Evolutionary conservation across 2,329 filamentous ascomycete species (phyloP), one percentile per base, ranked within the genome.

Genomic region (Colletotrichum sp.): DNA sequence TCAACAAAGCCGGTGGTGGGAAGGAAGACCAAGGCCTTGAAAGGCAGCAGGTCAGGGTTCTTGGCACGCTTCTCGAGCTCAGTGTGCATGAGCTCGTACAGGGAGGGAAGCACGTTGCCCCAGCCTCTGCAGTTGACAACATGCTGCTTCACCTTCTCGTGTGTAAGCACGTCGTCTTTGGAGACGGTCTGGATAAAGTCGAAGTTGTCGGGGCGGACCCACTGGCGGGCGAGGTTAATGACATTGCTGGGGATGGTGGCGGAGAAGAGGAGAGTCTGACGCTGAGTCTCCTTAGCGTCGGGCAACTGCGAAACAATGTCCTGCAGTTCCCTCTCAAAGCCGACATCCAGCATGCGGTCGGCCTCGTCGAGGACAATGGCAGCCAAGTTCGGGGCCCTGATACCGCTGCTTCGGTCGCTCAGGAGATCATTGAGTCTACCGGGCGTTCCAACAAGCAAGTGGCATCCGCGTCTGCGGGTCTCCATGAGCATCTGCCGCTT

Each of bases 261-360:
- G 16, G 96, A 98, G 84, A 98, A 98, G 85, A 99, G 93, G 80
- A 99, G 92, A 8, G 96, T 98, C 84, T 99, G 97, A 66, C 96
- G 93, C 70, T 94, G 89, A 76, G 93, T 91, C 68, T 92, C 84
- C 0, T 83, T 80, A 8, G 90, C 89, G 62, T 89, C 86, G 5
- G 96, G 96, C 12, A 98, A 89, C 58, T 85, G 81, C 0, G 82
- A 75, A 71, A 92, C 85, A 71, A 96, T 95, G 2, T 90, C 83
- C 66, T 88, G 85, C 66, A 96, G 89, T 71, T 93, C 93, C 43
- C 88, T 87, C 72, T 93, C 88, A 80, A 96, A 96, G 4, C 94
- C 97, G 89, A 98, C 97, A 87, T 99, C 97, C 83, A 99, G 91
- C 95, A 99, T 98, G 80, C 97, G 95, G 86, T 99, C 97, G 80